phyloP scores from a whole-genome alignment of 108 stramenopile genomes.

The Fragilaria crotonensis region DNA sequence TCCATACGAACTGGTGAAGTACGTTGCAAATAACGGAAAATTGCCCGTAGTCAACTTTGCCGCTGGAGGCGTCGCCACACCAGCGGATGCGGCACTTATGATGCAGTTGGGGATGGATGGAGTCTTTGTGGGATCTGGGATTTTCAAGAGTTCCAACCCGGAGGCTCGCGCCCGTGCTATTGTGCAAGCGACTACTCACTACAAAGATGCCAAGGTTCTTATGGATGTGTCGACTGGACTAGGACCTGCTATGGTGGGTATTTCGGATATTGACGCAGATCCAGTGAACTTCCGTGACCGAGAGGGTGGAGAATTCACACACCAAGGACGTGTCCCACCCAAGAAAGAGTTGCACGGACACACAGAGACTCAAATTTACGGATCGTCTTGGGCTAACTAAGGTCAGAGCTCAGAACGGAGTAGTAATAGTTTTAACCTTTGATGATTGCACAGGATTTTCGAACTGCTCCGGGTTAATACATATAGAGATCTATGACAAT shows the following conservation, averaged over 20 bases:
- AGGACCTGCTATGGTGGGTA: conserved; percentile 98
- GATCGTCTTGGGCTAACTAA: conserved; percentile 83
- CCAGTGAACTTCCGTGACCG: conserved; percentile 97
- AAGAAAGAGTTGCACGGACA: conserved; percentile 82
- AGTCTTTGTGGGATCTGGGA: conserved; percentile 97
- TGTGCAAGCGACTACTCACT: conserved; percentile 95
- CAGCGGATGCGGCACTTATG: conserved; percentile 98
- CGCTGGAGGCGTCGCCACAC: conserved; percentile 98
- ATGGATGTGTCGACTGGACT: conserved; percentile 92
- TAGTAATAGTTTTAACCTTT: no score
- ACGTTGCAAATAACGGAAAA: conserved; percentile 84
- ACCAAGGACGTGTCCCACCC: conserved; percentile 82
- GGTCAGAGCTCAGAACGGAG: no score
- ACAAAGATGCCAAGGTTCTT: conserved; percentile 93
- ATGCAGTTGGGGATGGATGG: conserved; percentile 99
- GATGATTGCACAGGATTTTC: no score
- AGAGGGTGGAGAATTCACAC: conserved; percentile 83
- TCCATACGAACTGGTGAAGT: conserved; percentile 90
- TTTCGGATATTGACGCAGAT: conserved; percentile 93
- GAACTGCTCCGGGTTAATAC: no score
- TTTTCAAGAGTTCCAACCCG: conserved; percentile 94
- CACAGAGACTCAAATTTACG: conserved; percentile 94
- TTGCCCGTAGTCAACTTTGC: conserved; percentile 99
- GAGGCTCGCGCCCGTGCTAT: conserved; percentile 93
- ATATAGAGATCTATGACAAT: no score